These are phyloP conservation scores for Massarina eburnea DNA, from an alignment of 2,329 filamentous ascomycete genomes.

Conservation along the genomic window DNA sequence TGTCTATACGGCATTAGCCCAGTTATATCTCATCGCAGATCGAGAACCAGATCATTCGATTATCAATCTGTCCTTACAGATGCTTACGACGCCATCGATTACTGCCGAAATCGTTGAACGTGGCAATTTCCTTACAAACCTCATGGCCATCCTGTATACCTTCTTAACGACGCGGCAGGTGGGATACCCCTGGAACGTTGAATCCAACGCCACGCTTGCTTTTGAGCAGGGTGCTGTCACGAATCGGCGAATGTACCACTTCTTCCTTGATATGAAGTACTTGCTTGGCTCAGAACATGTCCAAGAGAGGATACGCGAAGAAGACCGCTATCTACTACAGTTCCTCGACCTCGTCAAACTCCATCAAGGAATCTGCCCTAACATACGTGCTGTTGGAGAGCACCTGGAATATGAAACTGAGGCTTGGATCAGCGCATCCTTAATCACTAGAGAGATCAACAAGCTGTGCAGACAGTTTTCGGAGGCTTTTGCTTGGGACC, in stretches of 20 bases:
- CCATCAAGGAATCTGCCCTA: constrained; percentile 95
- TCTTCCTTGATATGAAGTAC: constrained; percentile 92
- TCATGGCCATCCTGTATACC: constrained; percentile 96
- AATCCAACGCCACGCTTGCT: constrained; percentile 80
- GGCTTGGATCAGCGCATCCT: constrained; percentile 93
- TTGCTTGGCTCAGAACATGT: constrained; percentile 87
- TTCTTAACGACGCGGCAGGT: constrained; percentile 96
- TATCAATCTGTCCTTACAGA: constrained; percentile 94
- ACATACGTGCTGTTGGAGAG: constrained; percentile 85
- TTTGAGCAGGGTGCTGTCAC: constrained; percentile 95
- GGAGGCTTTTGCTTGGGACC: constrained; percentile 75
- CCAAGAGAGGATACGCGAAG: constrained; percentile 77
- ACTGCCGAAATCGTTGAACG: constrained; percentile 93
- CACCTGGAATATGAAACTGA: constrained; percentile 99
- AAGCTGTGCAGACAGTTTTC: constrained; percentile 85
- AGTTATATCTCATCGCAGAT: constrained; percentile 93
- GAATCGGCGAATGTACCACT: constrained; percentile 94
- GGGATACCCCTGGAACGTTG: constrained; percentile 86
- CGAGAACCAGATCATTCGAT: constrained; percentile 97
- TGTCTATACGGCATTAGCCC: constrained; percentile 88
- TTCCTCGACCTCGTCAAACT: constrained; percentile 95
- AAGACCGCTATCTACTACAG: constrained; percentile 86
- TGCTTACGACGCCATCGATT: constrained; percentile 95
- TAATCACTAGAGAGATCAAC: constrained; percentile 94
- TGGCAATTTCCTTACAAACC: constrained; percentile 91